A percentile compares a stretch with the other conserved stretches of the same genome.
Evolutionary conservation across 2,329 filamentous ascomycete species (phyloP).

Genomic region (Plectosphaerella plurivora): DNA sequence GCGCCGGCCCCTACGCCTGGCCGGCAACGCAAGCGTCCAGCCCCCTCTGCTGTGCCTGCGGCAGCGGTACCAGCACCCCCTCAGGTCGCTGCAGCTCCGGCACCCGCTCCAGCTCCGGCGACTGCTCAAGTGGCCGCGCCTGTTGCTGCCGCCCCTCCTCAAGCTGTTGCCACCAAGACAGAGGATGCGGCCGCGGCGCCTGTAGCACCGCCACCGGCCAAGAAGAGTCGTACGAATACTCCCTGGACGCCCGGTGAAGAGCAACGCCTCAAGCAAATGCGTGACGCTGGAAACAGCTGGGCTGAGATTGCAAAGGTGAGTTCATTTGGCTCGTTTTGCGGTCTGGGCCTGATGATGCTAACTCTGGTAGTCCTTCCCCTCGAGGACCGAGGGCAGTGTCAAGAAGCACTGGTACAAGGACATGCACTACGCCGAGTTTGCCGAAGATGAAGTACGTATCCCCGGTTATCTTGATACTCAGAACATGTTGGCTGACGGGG

Average conservation of each 20-base stretch:
- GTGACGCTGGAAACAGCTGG: slow-evolving; percentile 91
- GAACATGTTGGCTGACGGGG: slow-evolving; percentile 8
- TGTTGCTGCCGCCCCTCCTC: slow-evolving; percentile 22
- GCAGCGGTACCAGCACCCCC: slow-evolving; percentile 22
- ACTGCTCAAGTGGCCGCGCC: slow-evolving; percentile 29
- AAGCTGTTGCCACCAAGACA: slow-evolving; percentile 19
- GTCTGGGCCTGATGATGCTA: neutral
- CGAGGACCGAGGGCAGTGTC: slow-evolving; percentile 90
- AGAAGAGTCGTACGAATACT: slow-evolving; percentile 97
- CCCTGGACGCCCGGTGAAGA: slow-evolving; percentile 97
- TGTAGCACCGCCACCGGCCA: slow-evolving; percentile 53
- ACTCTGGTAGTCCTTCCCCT: slow-evolving; percentile 73
- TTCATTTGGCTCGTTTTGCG: slow-evolving; percentile 1
- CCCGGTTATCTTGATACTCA: neutral
- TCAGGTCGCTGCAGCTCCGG: slow-evolving; percentile 29
- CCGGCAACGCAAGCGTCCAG: slow-evolving; percentile 36
- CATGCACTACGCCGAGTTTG: slow-evolving; percentile 99
- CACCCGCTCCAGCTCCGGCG: slow-evolving; percentile 19
- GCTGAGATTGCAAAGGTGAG: slow-evolving; percentile 94
- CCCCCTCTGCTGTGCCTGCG: slow-evolving; percentile 22
- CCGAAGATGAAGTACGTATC: slow-evolving; percentile 81
- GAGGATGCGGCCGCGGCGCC: slow-evolving; percentile 28
- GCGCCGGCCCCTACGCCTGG: slow-evolving; percentile 28
- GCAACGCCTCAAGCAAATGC: slow-evolving; percentile 86
- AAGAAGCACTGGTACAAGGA: slow-evolving; percentile 99